phyloP scores from a whole-genome alignment of 1,139 yeast genomes.

The Lodderomyces pseudojiufengensis region DNA sequence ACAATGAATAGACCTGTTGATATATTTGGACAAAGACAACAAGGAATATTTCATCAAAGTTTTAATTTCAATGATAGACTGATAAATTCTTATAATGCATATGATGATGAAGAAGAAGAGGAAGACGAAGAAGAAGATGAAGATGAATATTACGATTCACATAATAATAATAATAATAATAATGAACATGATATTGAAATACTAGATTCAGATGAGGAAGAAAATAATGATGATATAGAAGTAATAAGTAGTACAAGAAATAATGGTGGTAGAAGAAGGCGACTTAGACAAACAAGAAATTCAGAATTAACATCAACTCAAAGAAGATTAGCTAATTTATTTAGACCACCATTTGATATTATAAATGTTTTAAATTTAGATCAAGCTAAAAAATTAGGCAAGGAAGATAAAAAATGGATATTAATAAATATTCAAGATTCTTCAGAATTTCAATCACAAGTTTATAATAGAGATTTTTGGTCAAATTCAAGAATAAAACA shows the following conservation, averaged over 20 bases:
- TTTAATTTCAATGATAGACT: constrained; percentile 24
- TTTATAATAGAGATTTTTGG: constrained; percentile 92
- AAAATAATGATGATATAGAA: constrained; percentile 14
- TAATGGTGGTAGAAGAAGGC: constrained; percentile 26
- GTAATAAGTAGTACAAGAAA: background rate
- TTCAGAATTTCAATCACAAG: constrained; percentile 83
- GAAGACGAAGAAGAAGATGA: constrained; percentile 14
- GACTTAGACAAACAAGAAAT: constrained; percentile 24
- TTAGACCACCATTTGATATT: constrained; percentile 91
- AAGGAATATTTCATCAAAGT: constrained; percentile 45
- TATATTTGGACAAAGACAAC: constrained; percentile 40
- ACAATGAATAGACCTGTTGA: constrained; percentile 25
- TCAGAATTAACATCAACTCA: constrained; percentile 56
- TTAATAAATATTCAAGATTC: constrained; percentile 83
- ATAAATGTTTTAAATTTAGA: constrained; percentile 67
- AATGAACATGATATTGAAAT: constrained; percentile 21
- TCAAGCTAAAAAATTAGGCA: constrained; percentile 66
- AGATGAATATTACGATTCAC: constrained; percentile 16
- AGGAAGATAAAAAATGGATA: constrained; percentile 70
- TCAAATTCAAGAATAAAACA: constrained; percentile 64
- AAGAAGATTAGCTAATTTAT: constrained; percentile 69
- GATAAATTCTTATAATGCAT: constrained; percentile 20
- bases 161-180: constrained; percentile 13
- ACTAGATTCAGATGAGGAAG: constrained; percentile 32
- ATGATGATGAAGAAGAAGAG: constrained; percentile 19